phyloP scores from a whole-genome alignment of 768 basidiomycete genomes.

The Russula emetica region DNA sequence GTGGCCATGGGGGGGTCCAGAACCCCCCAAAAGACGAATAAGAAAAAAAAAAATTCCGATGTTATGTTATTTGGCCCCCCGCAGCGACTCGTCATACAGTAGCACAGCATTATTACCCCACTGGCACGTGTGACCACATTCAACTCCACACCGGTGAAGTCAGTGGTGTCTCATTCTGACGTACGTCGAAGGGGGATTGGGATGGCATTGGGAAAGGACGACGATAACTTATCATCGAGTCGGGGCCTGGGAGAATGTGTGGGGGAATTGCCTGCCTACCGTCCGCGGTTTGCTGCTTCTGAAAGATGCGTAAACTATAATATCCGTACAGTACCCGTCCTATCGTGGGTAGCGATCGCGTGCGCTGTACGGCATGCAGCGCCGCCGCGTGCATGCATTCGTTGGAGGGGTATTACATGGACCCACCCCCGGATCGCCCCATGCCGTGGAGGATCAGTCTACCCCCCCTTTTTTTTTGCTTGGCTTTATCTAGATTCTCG shows the following conservation, averaged over 20 bases:
- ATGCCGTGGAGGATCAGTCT: not conserved
- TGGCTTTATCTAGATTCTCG: conserved; percentile 12
- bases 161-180: no score
- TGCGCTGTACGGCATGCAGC: not conserved
- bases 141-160: no score
- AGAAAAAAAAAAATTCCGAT: no score
- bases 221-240: no score
- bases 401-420: not conserved
- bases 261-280: not conserved
- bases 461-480: conserved; percentile 6
- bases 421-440: conserved; percentile 1
- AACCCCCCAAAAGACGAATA: no score
- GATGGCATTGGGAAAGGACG: no score
- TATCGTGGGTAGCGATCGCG: not conserved
- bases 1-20: no score
- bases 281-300: not conserved
- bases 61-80: no score
- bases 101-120: no score
- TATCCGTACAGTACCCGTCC: not conserved
- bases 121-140: no score
- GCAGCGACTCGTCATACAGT: no score
- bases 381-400: not conserved
- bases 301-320: not conserved
- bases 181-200: no score
- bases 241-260: not conserved